These are phyloP conservation scores for Lupinus albus DNA, from an alignment of 306 rosid species.

Conservation along the genomic window DNA sequence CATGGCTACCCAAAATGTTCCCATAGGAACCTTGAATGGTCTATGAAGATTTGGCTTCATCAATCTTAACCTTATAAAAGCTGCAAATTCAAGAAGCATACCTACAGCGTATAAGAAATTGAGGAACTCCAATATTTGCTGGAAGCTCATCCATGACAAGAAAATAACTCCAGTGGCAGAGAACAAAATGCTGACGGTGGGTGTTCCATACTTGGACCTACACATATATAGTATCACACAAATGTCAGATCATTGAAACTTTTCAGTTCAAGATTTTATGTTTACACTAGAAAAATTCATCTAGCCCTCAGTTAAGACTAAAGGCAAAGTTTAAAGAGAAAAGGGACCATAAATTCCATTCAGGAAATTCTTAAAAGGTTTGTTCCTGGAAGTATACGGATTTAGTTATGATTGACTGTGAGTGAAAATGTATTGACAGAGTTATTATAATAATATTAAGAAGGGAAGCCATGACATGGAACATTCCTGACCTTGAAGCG, in stretches of 20 bases:
- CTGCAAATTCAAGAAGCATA: conserved; percentile 90
- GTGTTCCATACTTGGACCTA: conserved; percentile 85
- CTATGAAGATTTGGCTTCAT: conserved; percentile 71
- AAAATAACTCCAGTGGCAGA: conserved; percentile 87
- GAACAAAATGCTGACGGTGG: conserved; percentile 76
- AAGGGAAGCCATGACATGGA: conserved; percentile 16
- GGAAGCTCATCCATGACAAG: conserved; percentile 95
- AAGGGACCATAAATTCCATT: conserved; percentile 24
- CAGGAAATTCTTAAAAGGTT: too few species aligned
- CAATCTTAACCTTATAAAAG: conserved; percentile 70
- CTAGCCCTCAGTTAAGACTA: too few species aligned
- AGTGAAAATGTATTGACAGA: too few species aligned
- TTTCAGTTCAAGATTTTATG: too few species aligned
- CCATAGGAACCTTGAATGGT: conserved; percentile 82
- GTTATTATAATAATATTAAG: background rate
- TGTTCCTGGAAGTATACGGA: too few species aligned
- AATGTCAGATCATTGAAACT: background rate
- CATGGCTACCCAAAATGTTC: conserved; percentile 68
- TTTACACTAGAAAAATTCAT: too few species aligned
- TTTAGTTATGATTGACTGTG: too few species aligned
- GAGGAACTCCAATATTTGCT: conserved; percentile 82
- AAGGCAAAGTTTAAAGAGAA: conserved; percentile 11
- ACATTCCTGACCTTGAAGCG: conserved; percentile 65
- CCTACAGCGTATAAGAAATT: conserved; percentile 84
- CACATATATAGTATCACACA: conserved; percentile 29